Base-by-base conservation (phyloP, 306 rosid genomes). In the Cicer bijugum region DNA sequence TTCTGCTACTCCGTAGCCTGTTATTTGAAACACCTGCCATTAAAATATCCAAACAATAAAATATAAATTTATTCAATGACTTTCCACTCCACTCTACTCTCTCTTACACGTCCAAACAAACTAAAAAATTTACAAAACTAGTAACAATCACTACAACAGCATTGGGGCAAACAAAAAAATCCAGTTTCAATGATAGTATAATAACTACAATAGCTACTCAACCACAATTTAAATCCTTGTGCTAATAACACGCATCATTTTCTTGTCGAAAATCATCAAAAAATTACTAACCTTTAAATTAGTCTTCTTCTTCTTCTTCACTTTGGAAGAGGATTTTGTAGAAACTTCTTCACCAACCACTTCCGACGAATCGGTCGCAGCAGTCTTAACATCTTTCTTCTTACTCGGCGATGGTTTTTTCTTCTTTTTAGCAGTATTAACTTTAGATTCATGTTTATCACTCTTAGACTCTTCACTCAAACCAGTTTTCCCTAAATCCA, bases 281-380 rank as follows among this genome's bases (percentile, higher is more conserved):
- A 35, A 10, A 58, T 55, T 55, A 67, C 91, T 74, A 52, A 89
- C 98, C 96, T 86, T 78, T 46, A 67, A 67, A 66, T 83, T 76
- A 23, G 57, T 82, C 78, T 74, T 84, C 48, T 80, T 85, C 50
- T 52, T 81, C 76, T 74, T 84, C 48, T 80, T 85, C 55, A 67
- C 81, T 64, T 72, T 80, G 64, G 84, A 78, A 75, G 83, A 68
- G 48, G 85, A 68, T 81, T 75, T 81, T 60, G 9, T 69, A 62
- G 80, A 66, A 78, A 51, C 84, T 68, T 75, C 44, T 37, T 75
- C 73, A 1, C 12, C 83, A 39, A 53, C 88, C 69, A 72, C 78
- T 42, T 71, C 71, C 5, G 48, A 6, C 35, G 75, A 75, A 76
- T 47, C 61, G 14, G 75, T 48, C 16, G 78, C 80, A 75, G 81